phyloP scores from a whole-genome alignment of 768 basidiomycete species.

The Clitopilus passeckerianus region DNA sequence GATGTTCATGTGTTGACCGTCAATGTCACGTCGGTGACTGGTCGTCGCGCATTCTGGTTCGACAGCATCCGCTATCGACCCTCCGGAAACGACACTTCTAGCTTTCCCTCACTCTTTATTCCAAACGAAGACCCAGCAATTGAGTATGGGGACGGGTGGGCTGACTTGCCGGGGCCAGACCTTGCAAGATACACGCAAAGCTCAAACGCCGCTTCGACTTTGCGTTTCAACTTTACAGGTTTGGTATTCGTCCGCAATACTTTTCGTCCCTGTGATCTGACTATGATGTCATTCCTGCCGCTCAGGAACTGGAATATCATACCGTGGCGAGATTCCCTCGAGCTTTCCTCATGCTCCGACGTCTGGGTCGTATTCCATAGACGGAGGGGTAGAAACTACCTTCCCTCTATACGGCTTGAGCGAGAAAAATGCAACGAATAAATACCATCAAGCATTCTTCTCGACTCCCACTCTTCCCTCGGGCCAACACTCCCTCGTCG shows the following conservation, averaged over 20 bases:
- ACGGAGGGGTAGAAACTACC: neutral
- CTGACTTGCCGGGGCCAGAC: too few species aligned
- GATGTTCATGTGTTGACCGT: neutral
- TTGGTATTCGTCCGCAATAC: too few species aligned
- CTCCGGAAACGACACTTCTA: neutral
- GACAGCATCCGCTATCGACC: neutral
- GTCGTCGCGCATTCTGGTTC: neutral
- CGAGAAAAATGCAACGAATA: neutral
- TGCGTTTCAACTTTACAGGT: too few species aligned
- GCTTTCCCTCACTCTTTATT: too few species aligned
- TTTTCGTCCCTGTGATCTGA: too few species aligned
- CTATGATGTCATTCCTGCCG: too few species aligned
- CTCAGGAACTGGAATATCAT: neutral
- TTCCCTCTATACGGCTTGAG: conserved; percentile 2
- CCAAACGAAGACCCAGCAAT: too few species aligned
- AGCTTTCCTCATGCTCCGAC: neutral
- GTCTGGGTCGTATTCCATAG: conserved; percentile 1
- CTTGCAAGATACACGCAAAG: too few species aligned
- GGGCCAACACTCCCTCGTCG: neutral
- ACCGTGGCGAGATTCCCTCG: neutral
- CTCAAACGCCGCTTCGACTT: too few species aligned
- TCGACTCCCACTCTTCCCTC: neutral
- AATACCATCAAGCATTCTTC: neutral
- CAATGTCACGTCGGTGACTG: neutral
- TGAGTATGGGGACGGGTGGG: too few species aligned